Percentiles rank a stretch among this genome's conserved stretches.
These are phyloP conservation scores for Calonectria pteridis DNA, from an alignment of 2,329 filamentous ascomycete species.

Conservation along the genomic window DNA sequence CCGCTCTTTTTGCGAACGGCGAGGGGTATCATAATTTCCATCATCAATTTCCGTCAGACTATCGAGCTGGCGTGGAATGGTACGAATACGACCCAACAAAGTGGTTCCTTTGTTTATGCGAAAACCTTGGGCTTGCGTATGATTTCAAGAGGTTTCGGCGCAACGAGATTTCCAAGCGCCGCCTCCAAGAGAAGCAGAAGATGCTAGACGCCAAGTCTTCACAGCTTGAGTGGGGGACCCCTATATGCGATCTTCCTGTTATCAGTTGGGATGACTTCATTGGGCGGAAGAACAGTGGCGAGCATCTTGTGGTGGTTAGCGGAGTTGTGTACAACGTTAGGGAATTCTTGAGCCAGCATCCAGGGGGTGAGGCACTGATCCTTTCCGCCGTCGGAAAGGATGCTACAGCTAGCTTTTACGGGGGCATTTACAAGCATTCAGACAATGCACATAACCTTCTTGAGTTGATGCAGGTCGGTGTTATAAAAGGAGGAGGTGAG, in stretches of 20 bases:
- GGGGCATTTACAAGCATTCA: constrained; percentile 88
- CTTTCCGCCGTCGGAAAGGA: constrained; percentile 86
- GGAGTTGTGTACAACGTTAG: constrained; percentile 88
- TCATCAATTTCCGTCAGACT: constrained; percentile 93
- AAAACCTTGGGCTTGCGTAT: constrained; percentile 85
- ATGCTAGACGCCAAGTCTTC: not conserved
- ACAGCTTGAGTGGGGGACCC: not conserved
- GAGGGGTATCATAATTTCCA: constrained; percentile 97
- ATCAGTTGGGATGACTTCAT: constrained; percentile 87
- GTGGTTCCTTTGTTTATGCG: constrained; percentile 88
- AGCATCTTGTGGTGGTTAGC: constrained; percentile 80
- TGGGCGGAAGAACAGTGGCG: constrained; percentile 79
- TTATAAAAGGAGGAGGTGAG: not conserved
- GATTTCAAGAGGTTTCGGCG: constrained; percentile 91
- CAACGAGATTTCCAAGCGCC: constrained; percentile 68
- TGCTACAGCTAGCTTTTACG: constrained; percentile 90
- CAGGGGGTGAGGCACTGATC: constrained; percentile 89
- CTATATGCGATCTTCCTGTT: not conserved
- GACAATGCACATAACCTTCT: constrained; percentile 83
- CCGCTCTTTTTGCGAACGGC: constrained; percentile 84
- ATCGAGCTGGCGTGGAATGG: constrained; percentile 92
- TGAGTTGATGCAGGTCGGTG: constrained; percentile 60
- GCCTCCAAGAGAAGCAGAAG: not conserved
- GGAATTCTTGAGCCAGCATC: constrained; percentile 88
- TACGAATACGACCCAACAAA: constrained; percentile 93